Base-by-base conservation (phyloP, 768 basidiomycete genomes). In the Trametes cubensis region DNA sequence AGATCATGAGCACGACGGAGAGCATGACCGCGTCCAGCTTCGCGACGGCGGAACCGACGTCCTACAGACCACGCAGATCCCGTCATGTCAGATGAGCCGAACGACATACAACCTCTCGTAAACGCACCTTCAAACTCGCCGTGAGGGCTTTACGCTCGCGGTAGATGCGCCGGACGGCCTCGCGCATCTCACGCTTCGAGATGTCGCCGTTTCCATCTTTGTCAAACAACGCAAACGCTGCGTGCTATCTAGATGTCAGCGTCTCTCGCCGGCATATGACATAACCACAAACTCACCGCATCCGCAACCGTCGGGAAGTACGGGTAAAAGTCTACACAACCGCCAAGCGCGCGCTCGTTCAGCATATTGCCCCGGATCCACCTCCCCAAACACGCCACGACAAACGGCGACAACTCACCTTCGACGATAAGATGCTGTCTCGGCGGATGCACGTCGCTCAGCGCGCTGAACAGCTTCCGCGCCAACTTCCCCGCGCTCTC, bases 201-300 rank as follows among this genome's bases (percentile, higher is more conserved):
- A 92, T 88, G 66, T 92, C 90, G 11, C 90, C 91, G 68, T 93
- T 93, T n/a, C 81, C 85, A 70, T 92, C 90, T 70, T 86, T 88
- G 70, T 92, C 90, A 62, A 92, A 92, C 6, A 90, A 64, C 14
- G 77, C 75, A 64, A 92, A 92, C 11, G 87, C 88, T 26, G 81
- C 83, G 59, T 87, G 83, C 85, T 89, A 69, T 8, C 50, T 40
- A 53, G 30, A 51, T 2, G 30, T 47, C 40, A 40, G 38, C 6
- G 48, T 11, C 52, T 56, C 4, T 23, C 26, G 13, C 13, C 7
- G 17, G 20, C 20, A 21, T 10, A 21, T 10, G 8, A n/a, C 21
- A 14, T 2, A 11, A 18, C 26, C 45, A 40, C 58, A 10, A 48
- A 75, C 82, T 70, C 65, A 89, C 87, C 34, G 90, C 90, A 68